Evolutionary conservation across 495 filamentous ascomycete species (phyloP).

Genomic region (Evernia prunastri): DNA sequence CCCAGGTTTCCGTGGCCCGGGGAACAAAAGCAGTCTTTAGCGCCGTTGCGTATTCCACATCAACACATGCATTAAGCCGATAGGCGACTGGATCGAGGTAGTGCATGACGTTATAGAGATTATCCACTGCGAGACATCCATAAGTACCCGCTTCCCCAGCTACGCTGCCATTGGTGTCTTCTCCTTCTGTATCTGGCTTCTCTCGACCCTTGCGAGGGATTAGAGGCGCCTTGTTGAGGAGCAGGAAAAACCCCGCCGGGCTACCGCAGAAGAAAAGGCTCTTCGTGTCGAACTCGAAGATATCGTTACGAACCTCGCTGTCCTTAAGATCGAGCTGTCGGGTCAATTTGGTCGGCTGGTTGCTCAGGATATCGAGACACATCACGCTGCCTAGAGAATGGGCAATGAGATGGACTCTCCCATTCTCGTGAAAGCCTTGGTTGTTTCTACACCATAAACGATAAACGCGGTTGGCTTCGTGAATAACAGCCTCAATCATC

Average conservation of each 20-base stretch:
- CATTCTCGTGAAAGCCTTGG: constrained; percentile 69
- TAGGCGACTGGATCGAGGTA: constrained; percentile 75
- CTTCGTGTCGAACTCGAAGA: constrained; percentile 86
- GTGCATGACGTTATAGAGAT: constrained; percentile 89
- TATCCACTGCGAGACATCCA: constrained; percentile 89
- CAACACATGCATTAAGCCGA: constrained; percentile 82
- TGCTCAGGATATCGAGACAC: constrained; percentile 82
- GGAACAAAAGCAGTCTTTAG: constrained; percentile 75
- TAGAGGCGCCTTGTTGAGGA: constrained; percentile 77
- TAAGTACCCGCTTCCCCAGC: constrained; percentile 70
- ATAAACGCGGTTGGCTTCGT: constrained; percentile 89
- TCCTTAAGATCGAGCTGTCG: constrained; percentile 44
- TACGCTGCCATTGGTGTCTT: constrained; percentile 57
- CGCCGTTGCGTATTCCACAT: constrained; percentile 66
- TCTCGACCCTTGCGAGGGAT: constrained; percentile 67
- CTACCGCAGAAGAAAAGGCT: constrained; percentile 90
- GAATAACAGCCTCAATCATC: constrained; percentile 85
- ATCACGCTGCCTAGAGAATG: constrained; percentile 93
- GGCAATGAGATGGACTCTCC: constrained; percentile 84
- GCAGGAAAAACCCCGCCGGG: constrained; percentile 85
- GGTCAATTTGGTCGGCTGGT: constrained; percentile 69
- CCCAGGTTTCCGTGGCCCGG: constrained; percentile 58
- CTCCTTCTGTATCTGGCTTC: constrained; percentile 66
- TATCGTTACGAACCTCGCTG: constrained; percentile 45
- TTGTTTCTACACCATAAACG: constrained; percentile 91